Base-by-base conservation (phyloP, 768 basidiomycete species). In the Botryobasidium botryosum region DNA sequence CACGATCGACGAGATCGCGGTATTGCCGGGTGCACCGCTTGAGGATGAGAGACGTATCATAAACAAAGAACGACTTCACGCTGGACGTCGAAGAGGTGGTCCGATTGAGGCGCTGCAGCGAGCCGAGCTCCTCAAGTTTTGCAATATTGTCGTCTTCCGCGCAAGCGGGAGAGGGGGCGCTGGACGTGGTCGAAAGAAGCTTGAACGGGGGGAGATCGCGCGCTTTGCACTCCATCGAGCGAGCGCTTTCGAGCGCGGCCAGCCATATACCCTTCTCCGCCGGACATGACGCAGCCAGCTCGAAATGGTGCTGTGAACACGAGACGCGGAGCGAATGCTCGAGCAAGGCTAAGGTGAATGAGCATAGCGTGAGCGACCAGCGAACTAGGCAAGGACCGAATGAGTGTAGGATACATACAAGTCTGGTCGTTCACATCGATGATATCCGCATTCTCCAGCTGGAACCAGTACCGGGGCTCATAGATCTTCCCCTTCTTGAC, bases 231-330 rank as follows among this genome's bases (percentile, higher is more conserved):
- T 27, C 10, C 44, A 25, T 12, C 44, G 44, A 15, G 18, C 29
- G 25, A 28, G 27, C 20, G 23, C n/a, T 44, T 20, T 63, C 66
- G 40, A 94, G 72, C 4, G 75, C 74, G 26, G 65, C 62, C 44
- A 90, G 62, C 92, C 92, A 97, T n/a, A 81, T 65, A 23, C 75
- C 71, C 63, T 87, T 91, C 62, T 97, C 92, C 66, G 69, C 54
- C 64, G 56, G 70, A 57, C 88, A 91, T 13, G 85, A 73, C 0
- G 85, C 84, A 5, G 85, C 85, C 25, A 96, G 62, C 57, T 94
- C 88, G 53, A 92, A 81, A 47, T 75, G 69, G 55, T 84, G 77
- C 5, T 77, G 76, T 43, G 68, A 69, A 35, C 68, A 70, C 7
- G 68, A 71, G 13, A 94, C 62, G 40, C 81, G 77, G 60, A 96